A percentile compares a stretch with the other conserved stretches of the same genome.
Conservation (phyloP, 2,329 filamentous ascomycete species). For the Cladosporium sp. region DNA sequence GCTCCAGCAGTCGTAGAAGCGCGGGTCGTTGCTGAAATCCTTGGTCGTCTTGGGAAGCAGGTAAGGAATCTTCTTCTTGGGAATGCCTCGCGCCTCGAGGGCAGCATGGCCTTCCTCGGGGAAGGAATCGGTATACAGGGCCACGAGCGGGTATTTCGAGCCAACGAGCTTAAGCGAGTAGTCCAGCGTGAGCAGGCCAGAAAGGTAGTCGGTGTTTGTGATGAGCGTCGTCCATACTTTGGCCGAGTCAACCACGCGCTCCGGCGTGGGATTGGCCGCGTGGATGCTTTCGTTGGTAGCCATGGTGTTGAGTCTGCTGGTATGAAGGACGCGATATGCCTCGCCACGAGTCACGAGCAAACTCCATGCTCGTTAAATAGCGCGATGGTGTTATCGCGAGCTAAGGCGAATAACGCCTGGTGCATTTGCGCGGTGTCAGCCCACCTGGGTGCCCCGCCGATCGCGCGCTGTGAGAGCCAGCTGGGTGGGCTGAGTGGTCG, state of each 20-base stretch:
- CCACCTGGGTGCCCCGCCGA: neutral
- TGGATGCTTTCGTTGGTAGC: conserved; percentile 22
- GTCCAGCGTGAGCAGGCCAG: conserved; percentile 76
- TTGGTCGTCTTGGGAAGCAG: conserved; percentile 61
- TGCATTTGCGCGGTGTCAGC: neutral
- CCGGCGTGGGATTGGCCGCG: conserved; percentile 19
- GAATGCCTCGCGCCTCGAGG: conserved; percentile 64
- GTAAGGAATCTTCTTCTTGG: conserved; percentile 65
- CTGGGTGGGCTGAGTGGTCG: no score
- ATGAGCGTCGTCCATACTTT: conserved; percentile 84
- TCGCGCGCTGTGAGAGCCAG: no score
- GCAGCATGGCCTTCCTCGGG: conserved; percentile 63
- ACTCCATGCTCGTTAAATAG: neutral
- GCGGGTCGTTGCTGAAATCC: conserved; percentile 70
- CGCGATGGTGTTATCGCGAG: no score
- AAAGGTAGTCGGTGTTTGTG: conserved; percentile 76
- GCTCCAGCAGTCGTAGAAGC: conserved; percentile 87
- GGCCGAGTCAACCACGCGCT: conserved; percentile 29
- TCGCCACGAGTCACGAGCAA: conserved; percentile 1
- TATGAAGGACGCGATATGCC: neutral
- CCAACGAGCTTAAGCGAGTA: conserved; percentile 63
- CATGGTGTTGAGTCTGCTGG: conserved; percentile 13
- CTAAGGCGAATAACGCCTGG: neutral
- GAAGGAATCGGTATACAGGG: conserved; percentile 75
- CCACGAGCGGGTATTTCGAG: conserved; percentile 73